These are phyloP conservation scores for Malassezia globosa DNA, from an alignment of 1,284 basidiomycete genomes.

Conservation along the genomic window DNA sequence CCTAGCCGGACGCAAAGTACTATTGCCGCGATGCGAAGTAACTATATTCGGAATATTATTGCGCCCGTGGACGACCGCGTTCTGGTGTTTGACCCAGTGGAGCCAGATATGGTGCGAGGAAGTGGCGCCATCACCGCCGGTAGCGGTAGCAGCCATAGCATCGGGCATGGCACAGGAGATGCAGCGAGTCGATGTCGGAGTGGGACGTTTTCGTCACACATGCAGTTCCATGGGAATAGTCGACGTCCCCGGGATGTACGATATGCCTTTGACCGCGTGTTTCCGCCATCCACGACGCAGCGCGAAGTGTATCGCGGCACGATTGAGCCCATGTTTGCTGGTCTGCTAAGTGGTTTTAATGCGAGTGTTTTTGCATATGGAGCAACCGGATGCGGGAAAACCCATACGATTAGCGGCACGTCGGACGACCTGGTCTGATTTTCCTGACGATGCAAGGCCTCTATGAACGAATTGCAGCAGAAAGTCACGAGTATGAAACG, in stretches of 20 bases:
- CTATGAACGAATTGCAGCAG: conserved; percentile 38
- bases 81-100: conserved; percentile 45
- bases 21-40: conserved; percentile 12
- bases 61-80: conserved; percentile 43
- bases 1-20: conserved; percentile 23
- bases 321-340: conserved; percentile 38
- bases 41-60: conserved; percentile 40
- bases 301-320: conserved; percentile 39
- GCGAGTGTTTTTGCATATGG: conserved; percentile 47
- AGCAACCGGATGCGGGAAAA: conserved; percentile 46
- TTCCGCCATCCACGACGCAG: conserved; percentile 34
- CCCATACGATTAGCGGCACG: conserved; percentile 45
- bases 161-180: neutral
- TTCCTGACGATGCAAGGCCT: conserved; percentile 46
- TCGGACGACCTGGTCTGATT: conserved; percentile 43
- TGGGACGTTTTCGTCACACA: neutral
- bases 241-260: conserved; percentile 31
- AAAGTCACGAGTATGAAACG: conserved; percentile 33
- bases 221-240: conserved; percentile 12
- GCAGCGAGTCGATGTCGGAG: neutral
- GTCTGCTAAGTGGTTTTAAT: conserved; percentile 43
- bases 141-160: neutral
- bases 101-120: conserved; percentile 9
- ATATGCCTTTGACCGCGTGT: conserved; percentile 45
- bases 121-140: neutral